These are phyloP conservation scores for Coffea eugenioides DNA, from an alignment of 257 asterid species.

Conservation along the genomic window DNA sequence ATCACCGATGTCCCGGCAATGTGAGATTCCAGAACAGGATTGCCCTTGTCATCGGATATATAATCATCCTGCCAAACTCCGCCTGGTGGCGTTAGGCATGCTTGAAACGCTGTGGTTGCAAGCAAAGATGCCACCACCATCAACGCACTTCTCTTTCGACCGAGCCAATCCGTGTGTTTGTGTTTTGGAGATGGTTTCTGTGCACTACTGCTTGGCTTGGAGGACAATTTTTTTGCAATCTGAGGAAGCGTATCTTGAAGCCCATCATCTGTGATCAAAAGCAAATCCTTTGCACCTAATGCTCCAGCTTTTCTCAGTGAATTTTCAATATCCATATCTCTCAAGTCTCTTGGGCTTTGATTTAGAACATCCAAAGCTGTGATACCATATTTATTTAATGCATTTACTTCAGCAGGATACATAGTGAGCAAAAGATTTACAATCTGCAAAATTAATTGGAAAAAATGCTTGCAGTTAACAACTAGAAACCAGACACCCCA, in stretches of 20 bases:
- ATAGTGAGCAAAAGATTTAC: constrained; percentile 28
- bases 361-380: constrained; percentile 39
- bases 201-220: neutral
- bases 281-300: constrained; percentile 25
- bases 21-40: constrained; percentile 6
- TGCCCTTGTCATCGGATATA: constrained; percentile 13
- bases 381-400: constrained; percentile 23
- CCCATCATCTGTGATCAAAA: constrained; percentile 21
- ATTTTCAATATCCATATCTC: constrained; percentile 40
- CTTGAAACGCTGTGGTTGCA: constrained; percentile 40
- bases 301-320: constrained; percentile 32
- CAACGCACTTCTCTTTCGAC: constrained; percentile 29
- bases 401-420: constrained; percentile 37
- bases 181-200: constrained; percentile 16
- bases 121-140: constrained; percentile 45
- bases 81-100: constrained; percentile 40
- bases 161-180: constrained; percentile 37
- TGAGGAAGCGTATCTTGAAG: constrained; percentile 7
- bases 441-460: constrained; percentile 24
- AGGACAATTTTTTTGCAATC: neutral
- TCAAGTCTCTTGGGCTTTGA: constrained; percentile 41
- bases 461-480: neutral
- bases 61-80: constrained; percentile 37
- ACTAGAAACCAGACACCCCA: neutral
- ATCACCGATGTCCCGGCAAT: constrained; percentile 28